These are phyloP conservation scores for Iris macrosiphon DNA, from an alignment of 106 monocot species.

Conservation along the genomic window DNA sequence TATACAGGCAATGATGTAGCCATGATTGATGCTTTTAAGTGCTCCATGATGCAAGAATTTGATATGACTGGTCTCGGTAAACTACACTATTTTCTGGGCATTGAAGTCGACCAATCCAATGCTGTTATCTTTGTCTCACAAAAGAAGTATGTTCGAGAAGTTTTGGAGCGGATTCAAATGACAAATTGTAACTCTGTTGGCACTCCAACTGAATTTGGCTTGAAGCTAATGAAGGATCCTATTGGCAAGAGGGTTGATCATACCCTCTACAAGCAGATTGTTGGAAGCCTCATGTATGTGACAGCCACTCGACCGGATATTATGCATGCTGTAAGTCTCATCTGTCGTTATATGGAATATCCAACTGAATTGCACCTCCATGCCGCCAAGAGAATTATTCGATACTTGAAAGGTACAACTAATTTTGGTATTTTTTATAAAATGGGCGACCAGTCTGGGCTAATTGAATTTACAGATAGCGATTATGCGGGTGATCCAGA, in stretches of 20 bases:
- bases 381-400: not conserved
- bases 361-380: not conserved
- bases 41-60: not conserved
- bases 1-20: not conserved
- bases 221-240: not conserved
- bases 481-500: not conserved
- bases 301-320: not conserved
- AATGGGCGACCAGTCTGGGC: not conserved
- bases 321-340: not conserved
- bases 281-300: slow-evolving; percentile 3
- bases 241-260: not conserved
- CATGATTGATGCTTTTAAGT: not conserved
- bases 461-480: not conserved
- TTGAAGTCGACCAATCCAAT: not conserved
- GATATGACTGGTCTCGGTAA: too few relatives aligned
- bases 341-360: not conserved
- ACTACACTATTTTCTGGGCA: too few relatives aligned
- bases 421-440: slow-evolving; percentile 1
- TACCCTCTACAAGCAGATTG: not conserved
- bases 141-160: not conserved
- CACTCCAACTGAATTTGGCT: not conserved
- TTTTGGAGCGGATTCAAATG: not conserved
- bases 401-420: not conserved
- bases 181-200: not conserved
- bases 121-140: not conserved